Evolutionary conservation across 441 rosid genomes (phyloP).

Genomic region (Francoa sonchifolia): DNA sequence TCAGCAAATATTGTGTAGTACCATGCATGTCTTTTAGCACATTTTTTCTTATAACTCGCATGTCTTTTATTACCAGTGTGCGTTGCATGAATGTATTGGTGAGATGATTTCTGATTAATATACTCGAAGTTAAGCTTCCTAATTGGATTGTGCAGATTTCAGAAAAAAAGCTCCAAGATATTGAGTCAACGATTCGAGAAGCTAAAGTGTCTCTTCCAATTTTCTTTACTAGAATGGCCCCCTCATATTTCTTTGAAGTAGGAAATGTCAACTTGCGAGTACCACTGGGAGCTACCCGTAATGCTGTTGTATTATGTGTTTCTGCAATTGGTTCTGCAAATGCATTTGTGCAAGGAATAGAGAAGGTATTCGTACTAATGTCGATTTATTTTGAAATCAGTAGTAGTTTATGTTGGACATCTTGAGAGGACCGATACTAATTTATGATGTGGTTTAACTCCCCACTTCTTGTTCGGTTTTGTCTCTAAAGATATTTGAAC

Average conservation of each 20-base stretch:
- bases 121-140: constrained; percentile 10
- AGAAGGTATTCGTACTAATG: constrained; percentile 25
- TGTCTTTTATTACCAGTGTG: not conserved
- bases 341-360: constrained; percentile 43
- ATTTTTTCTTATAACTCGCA: not conserved
- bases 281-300: constrained; percentile 23
- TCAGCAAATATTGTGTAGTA: not conserved
- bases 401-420: too few relatives aligned
- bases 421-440: too few relatives aligned
- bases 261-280: constrained; percentile 22
- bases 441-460: too few relatives aligned
- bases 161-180: constrained; percentile 30
- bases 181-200: constrained; percentile 34
- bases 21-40: not conserved
- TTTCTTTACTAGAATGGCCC: constrained; percentile 50
- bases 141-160: constrained; percentile 29
- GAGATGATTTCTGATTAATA: not conserved
- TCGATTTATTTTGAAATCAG: not conserved
- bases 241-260: constrained; percentile 43
- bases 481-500: not conserved
- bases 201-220: constrained; percentile 39
- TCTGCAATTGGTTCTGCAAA: constrained; percentile 69
- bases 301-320: constrained; percentile 44
- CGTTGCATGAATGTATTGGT: not conserved
- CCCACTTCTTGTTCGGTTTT: too few relatives aligned